Conservation (phyloP, 2,329 filamentous ascomycete genomes). For the Fusarium veterinarium region DNA sequence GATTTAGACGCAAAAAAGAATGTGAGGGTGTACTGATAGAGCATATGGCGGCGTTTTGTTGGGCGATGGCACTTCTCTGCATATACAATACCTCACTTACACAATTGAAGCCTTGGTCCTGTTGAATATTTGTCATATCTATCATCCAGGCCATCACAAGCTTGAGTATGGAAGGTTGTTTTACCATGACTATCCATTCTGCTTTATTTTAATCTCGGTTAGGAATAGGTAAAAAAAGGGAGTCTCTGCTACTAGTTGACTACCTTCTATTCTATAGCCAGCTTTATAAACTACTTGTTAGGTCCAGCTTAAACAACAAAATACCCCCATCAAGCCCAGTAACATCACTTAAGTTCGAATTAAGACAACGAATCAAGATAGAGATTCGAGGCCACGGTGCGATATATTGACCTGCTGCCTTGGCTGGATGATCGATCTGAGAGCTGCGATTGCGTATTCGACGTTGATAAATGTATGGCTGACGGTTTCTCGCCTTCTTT, state of each 20-base stretch:
- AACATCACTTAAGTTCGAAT: neutral
- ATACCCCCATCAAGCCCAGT: neutral
- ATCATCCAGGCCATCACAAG: neutral
- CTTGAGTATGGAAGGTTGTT: neutral
- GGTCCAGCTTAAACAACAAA: neutral
- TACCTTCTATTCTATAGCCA: neutral
- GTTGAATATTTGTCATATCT: neutral
- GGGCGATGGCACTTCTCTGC: neutral
- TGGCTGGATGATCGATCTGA: neutral
- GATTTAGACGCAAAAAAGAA: constrained; percentile 4
- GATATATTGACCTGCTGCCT: neutral
- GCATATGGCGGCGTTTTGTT: constrained; percentile 19
- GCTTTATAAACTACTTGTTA: neutral
- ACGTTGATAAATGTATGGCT: neutral
- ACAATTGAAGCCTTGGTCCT: neutral
- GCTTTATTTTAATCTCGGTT: neutral
- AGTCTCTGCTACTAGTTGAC: neutral
- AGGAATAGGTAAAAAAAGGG: neutral
- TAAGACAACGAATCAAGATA: neutral
- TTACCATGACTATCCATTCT: neutral
- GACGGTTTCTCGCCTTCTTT: neutral
- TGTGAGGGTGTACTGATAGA: neutral
- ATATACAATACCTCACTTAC: neutral
- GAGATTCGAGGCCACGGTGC: neutral
- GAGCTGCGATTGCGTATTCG: neutral